Evolutionary conservation across 768 basidiomycete genomes (phyloP), one percentile per base, ranked within the genome.

Genomic region (Hericium erinaceus): DNA sequence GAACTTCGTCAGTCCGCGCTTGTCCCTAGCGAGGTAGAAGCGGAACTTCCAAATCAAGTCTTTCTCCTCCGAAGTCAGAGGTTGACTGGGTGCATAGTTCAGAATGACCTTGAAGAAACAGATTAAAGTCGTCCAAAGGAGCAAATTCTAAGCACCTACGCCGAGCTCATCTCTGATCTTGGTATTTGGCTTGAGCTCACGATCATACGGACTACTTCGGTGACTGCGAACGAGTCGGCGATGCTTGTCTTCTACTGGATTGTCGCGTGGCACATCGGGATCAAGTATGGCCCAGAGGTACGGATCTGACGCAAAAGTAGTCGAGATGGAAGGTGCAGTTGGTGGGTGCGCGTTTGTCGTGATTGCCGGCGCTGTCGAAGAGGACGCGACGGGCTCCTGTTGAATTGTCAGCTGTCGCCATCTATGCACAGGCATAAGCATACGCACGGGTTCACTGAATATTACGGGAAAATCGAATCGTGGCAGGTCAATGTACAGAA

Each of bases 11-110:
- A 98, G 78, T 2, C 95, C 94, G 10, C 90, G 85, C 72, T 92
- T 95, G 69, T 95, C 92, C 38, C 93, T 77, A 2, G 87, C 83
- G 11, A 99, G 84, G 63, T 97, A 98, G 73, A 98, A 99, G n/a
- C 97, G 83, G 78, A 95, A 99, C 69, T 95, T 95, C 97, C 97
- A 99, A 40, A 98, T 85, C 44, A 95, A 75, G 64, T 98, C 95
- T 67, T 95, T 97, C 72, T 98, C 95, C 65, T 94, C 90, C 0
- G 92, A 85, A 3, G 83, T 89, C 8, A 99, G 76, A 10, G 80
- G 78, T 58, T 87, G 90, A 58, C 89, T 95, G 0, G 97, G 97
- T 0, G 95, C 86, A 62, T 98, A 93, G 53, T 84, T 84, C 53
- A 99, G 81, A 51, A 99, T 92, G 60, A 85, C 83, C 94, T 98